Conservation (phyloP, 2,329 filamentous ascomycete species). For the Passalora sequoiae region DNA sequence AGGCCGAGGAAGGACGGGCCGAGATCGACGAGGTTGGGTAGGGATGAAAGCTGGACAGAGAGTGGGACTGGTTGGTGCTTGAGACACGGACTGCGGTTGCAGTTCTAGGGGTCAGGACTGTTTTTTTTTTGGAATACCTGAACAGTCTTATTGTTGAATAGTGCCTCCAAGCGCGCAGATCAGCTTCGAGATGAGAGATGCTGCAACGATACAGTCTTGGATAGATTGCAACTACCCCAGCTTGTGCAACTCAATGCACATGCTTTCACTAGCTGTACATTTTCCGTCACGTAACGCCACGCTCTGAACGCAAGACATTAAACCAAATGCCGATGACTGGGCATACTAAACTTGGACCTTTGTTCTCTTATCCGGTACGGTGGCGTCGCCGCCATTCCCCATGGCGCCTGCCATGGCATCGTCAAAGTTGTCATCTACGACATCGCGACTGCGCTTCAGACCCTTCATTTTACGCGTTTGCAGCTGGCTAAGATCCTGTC, state of each 20-base stretch:
- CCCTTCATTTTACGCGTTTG: slow-evolving; percentile 99
- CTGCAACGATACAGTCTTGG: background rate
- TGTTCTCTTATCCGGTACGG: slow-evolving; percentile 23
- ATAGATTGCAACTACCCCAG: background rate
- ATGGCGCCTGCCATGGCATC: slow-evolving; percentile 28
- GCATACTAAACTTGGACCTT: slow-evolving; percentile 23
- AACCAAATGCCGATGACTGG: background rate
- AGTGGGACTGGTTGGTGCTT: slow-evolving; percentile 26
- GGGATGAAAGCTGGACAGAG: slow-evolving; percentile 50
- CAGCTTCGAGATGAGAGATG: background rate
- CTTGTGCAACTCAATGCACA: too few relatives aligned
- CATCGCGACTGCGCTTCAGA: slow-evolving; percentile 73
- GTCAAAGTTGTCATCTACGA: slow-evolving; percentile 54
- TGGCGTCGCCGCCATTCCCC: slow-evolving; percentile 16
- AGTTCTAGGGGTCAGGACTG: background rate
- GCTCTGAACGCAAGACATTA: slow-evolving; percentile 12
- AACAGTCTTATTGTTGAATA: background rate
- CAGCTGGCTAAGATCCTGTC: slow-evolving; percentile 78
- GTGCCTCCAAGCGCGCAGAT: background rate
- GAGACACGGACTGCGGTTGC: slow-evolving; percentile 3
- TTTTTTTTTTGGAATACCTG: background rate
- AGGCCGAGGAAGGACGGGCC: slow-evolving; percentile 78
- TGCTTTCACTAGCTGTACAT: background rate
- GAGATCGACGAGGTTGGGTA: slow-evolving; percentile 85
- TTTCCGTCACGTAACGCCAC: slow-evolving; percentile 11